phyloP scores from a whole-genome alignment of 257 asterid genomes.

The Ajuga chamaepitys region DNA sequence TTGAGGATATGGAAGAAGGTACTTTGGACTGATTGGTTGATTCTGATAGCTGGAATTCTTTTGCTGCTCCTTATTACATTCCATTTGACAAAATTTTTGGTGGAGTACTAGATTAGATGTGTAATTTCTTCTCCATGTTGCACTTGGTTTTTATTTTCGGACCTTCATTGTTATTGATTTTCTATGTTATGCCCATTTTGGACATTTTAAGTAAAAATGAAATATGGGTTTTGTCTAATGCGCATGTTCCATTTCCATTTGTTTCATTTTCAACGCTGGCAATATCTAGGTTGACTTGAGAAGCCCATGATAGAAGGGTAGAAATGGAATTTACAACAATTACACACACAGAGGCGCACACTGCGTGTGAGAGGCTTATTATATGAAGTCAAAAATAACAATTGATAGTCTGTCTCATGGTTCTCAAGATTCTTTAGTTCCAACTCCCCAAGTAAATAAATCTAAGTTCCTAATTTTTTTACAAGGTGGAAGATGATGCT shows the following conservation, averaged over 20 bases:
- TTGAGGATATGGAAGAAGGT: too few relatives aligned
- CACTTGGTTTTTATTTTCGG: constrained; percentile 12
- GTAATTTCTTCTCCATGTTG: constrained; percentile 28
- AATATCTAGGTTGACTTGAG: too few relatives aligned
- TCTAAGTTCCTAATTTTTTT: constrained; percentile 30
- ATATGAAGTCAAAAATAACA: constrained; percentile 35
- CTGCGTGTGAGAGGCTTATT: constrained; percentile 10
- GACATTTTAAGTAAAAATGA: background rate
- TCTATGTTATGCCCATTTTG: background rate
- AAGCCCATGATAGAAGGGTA: too few relatives aligned
- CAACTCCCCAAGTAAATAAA: constrained; percentile 31
- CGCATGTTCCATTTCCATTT: too few relatives aligned
- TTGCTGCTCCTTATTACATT: constrained; percentile 10
- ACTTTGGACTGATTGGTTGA: constrained; percentile 34
- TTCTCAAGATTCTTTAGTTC: constrained; percentile 35
- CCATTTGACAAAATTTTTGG: constrained; percentile 15
- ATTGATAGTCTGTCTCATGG: constrained; percentile 20
- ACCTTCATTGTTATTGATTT: too few relatives aligned
- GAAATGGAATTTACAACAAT: background rate
- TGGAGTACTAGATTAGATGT: constrained; percentile 14
- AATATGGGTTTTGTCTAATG: background rate
- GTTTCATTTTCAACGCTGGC: too few relatives aligned
- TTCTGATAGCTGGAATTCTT: constrained; percentile 18
- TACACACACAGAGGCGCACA: background rate
- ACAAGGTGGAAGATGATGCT: too few relatives aligned